Evolutionary conservation across 768 basidiomycete genomes (phyloP).

Genomic region (Serendipita vermifera): DNA sequence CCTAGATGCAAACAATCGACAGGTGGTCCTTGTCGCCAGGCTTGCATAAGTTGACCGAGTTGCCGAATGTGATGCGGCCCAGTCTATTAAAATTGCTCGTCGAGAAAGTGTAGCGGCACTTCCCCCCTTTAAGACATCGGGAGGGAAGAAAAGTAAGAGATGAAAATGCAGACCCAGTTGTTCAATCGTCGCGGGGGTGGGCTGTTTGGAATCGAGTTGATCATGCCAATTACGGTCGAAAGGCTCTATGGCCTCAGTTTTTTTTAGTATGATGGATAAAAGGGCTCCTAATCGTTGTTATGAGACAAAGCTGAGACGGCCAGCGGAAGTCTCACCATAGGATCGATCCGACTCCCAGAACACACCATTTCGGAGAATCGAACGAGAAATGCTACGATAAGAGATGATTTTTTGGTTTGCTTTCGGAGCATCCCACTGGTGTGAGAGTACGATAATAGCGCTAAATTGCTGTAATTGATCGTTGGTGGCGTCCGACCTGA

Average conservation of each 20-base stretch:
- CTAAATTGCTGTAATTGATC: too few species aligned
- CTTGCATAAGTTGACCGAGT: not conserved
- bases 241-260: not conserved
- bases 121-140: not conserved
- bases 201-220: not conserved
- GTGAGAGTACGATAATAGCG: too few species aligned
- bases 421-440: too few species aligned
- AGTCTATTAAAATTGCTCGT: not conserved
- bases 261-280: not conserved
- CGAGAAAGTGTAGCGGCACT: not conserved
- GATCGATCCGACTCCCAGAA: too few species aligned
- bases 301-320: too few species aligned
- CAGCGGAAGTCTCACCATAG: too few species aligned
- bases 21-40: not conserved
- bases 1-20: not conserved
- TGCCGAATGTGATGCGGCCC: not conserved
- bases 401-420: too few species aligned
- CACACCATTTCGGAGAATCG: too few species aligned
- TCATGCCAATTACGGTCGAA: not conserved
- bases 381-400: too few species aligned
- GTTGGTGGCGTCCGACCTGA: too few species aligned
- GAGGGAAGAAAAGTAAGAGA: not conserved
- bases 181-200: not conserved
- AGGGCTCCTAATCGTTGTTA: not conserved
- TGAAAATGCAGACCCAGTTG: not conserved